phyloP scores from a whole-genome alignment of 176 grass and related monocot genomes.

The Melocanna baccifera region DNA sequence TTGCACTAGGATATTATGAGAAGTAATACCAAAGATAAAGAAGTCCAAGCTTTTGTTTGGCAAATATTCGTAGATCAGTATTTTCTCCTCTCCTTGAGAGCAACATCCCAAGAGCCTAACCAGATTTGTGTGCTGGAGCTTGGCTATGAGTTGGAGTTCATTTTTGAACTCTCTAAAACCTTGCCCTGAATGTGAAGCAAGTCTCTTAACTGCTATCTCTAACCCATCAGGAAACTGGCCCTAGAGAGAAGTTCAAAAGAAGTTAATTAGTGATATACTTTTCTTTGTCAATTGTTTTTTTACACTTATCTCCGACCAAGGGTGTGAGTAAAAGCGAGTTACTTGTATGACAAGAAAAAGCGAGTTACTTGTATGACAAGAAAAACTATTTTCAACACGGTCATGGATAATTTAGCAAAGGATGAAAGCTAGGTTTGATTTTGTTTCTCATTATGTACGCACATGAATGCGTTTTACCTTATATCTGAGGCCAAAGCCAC shows the following conservation, averaged over 20 bases:
- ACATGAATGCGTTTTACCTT: conserved; percentile 13
- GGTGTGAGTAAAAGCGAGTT: background rate
- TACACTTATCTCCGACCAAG: background rate
- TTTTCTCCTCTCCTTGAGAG: conserved; percentile 9
- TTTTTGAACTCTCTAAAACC: conserved; percentile 28
- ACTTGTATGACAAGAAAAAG: background rate
- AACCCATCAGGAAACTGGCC: background rate
- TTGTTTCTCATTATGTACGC: no score
- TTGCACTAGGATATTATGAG: background rate
- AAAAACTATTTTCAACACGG: background rate
- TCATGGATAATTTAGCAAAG: no score
- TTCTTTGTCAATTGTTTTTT: background rate
- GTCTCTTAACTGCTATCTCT: conserved; percentile 18
- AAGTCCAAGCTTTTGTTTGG: background rate
- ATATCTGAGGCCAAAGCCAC: conserved; percentile 59
- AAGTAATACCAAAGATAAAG: conserved; percentile 22
- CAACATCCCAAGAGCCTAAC: conserved; percentile 25
- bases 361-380: no score
- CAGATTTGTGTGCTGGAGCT: conserved; percentile 20
- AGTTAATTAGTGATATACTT: background rate
- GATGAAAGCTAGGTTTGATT: no score
- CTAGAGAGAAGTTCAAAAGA: background rate
- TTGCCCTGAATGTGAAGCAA: conserved; percentile 14
- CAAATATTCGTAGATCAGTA: conserved; percentile 21
- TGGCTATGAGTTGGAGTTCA: conserved; percentile 33